Base-by-base conservation (phyloP, 2,329 filamentous ascomycete species). In the Beauveria scarabaeidicola region DNA sequence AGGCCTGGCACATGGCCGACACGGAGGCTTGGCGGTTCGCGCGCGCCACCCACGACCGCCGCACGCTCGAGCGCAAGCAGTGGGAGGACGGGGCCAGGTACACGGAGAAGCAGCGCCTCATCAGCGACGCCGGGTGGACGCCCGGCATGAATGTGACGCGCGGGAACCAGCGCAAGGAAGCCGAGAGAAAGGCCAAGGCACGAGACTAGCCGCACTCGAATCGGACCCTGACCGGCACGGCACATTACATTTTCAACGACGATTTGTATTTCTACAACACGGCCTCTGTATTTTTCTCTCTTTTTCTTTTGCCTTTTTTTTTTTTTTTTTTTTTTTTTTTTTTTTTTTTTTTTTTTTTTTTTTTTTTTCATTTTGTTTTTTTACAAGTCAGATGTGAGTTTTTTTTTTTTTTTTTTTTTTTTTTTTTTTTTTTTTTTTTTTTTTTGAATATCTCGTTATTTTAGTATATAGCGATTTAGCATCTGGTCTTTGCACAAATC, bases 1-100 rank as follows among this genome's bases (percentile, higher is more conserved):
- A 87, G 69, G 81, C 82, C 11, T 87, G 84, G 84, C 86, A 84
- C 68, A 69, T 91, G 64, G 87, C 84, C 0, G 89, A 93, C 66
- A 86, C 85, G 1, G 89, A 93, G 72, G 84, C 85, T 1, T 93
- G 89, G 89, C 83, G 82, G 66, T 92, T 92, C 68, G 80, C 85
- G 5, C 76, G 85, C 41, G 88, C 89, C 0, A 90, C 82, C 63
- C 74, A 85, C 54, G 87, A 87, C 19, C 75, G 88, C 41, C 75
- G 81, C 46, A 74, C 78, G 27, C 76, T 87, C 50, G 88, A 91
- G 76, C 76, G 87, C 60, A 70, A 77, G 64, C 77, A 81, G 66
- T 92, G 88, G 87, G 86, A 90, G 69, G 82, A 88, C 62, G 87
- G 90, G 74, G 79, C 79, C 63, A 80, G 77, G 65, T 90, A 82